A percentile compares a stretch with the other conserved stretches of the same genome.
Evolutionary conservation across 805 yeast species (phyloP).

Genomic region (Scheffersomyces lignosus): DNA sequence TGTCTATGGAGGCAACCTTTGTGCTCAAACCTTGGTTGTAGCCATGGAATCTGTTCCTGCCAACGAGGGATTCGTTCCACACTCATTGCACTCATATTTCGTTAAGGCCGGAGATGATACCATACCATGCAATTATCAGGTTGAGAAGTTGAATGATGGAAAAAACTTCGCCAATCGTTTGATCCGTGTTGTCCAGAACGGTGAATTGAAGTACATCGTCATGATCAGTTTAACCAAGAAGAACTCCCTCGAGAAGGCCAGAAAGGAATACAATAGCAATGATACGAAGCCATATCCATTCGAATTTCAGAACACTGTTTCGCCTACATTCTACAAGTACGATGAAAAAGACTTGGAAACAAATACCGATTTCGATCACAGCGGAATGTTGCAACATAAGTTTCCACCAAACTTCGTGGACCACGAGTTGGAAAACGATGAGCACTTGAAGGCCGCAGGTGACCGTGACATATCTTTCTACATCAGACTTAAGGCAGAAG

Average conservation of each 20-base stretch:
- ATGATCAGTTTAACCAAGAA: slow-evolving; percentile 36
- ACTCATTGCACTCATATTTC: slow-evolving; percentile 41
- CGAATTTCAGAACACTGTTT: slow-evolving; percentile 27
- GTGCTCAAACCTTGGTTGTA: slow-evolving; percentile 35
- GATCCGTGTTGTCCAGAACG: slow-evolving; percentile 31
- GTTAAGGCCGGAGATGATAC: slow-evolving; percentile 38
- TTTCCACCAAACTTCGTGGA: slow-evolving; percentile 27
- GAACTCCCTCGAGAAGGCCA: slow-evolving; percentile 21
- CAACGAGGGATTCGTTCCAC: slow-evolving; percentile 33
- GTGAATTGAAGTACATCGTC: slow-evolving; percentile 29
- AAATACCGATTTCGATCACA: slow-evolving; percentile 13
- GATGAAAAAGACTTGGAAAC: slow-evolving; percentile 17
- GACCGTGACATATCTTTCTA: slow-evolving; percentile 35
- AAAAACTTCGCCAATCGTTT: slow-evolving; percentile 35
- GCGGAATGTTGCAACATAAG: slow-evolving; percentile 22
- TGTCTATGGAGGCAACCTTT: slow-evolving; percentile 42
- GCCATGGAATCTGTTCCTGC: slow-evolving; percentile 27
- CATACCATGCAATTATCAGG: slow-evolving; percentile 28
- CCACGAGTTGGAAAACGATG: slow-evolving; percentile 20
- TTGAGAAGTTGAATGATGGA: slow-evolving; percentile 36
- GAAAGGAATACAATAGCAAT: slow-evolving; percentile 12
- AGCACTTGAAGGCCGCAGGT: slow-evolving; percentile 22
- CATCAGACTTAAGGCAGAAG: slow-evolving; percentile 26
- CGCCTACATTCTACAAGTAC: slow-evolving; percentile 20
- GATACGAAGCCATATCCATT: slow-evolving; percentile 26